These are phyloP conservation scores for Cordyceps farinosa DNA, from an alignment of 2,329 filamentous ascomycete genomes.

Conservation along the genomic window DNA sequence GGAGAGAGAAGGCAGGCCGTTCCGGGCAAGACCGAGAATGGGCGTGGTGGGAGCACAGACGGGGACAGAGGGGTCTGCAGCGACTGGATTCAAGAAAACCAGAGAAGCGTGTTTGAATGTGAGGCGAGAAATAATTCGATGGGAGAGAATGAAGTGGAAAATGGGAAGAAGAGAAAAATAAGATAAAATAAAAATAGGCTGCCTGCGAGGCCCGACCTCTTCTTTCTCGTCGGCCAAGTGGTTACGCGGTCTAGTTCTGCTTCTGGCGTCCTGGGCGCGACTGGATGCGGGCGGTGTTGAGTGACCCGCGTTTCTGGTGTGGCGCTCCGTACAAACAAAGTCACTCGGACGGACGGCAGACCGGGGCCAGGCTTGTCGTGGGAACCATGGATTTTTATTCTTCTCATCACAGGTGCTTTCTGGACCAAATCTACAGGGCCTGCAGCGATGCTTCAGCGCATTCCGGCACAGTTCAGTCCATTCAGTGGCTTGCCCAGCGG, in stretches of 20 bases:
- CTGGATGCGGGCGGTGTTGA: constrained; percentile 19
- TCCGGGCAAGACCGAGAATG: constrained; percentile 14
- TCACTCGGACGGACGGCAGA: neutral
- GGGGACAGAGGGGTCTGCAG: neutral
- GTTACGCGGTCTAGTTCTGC: constrained; percentile 17
- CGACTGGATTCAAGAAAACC: neutral
- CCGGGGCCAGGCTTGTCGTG: neutral
- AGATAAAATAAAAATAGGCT: neutral
- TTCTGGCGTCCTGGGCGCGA: constrained; percentile 30
- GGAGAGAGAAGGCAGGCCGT: neutral
- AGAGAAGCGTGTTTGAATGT: neutral
- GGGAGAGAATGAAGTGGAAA: neutral
- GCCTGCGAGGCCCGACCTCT: constrained; percentile 2
- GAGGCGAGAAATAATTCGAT: neutral
- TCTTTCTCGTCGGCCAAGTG: neutral
- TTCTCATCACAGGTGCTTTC: neutral
- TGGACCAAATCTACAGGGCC: neutral
- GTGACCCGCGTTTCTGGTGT: constrained; percentile 6
- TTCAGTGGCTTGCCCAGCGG: neutral
- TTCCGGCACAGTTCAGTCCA: neutral
- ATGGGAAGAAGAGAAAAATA: neutral
- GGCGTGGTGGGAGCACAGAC: neutral
- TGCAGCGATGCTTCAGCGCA: neutral
- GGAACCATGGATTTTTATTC: no score
- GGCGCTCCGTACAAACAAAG: neutral